Conservation (phyloP, 176 grass and related monocot genomes). For the Zea mays region DNA sequence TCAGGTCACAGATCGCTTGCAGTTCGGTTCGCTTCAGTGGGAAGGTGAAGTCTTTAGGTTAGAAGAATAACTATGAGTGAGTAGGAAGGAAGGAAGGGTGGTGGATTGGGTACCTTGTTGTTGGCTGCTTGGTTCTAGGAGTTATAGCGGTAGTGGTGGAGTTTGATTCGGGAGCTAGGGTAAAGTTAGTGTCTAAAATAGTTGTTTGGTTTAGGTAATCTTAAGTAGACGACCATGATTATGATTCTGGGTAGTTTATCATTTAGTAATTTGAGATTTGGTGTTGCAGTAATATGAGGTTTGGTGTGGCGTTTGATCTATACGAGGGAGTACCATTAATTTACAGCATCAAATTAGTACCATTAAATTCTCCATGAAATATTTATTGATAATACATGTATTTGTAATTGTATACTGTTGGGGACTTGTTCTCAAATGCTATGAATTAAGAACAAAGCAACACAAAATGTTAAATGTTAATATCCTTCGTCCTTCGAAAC, state of each 20-base stretch:
- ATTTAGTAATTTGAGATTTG: slow-evolving; percentile 25
- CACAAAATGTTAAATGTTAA: too few species aligned
- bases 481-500: too few species aligned
- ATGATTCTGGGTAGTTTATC: background rate
- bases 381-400: too few species aligned
- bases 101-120: background rate
- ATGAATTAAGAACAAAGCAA: too few species aligned
- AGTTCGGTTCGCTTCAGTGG: slow-evolving; percentile 19
- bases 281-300: background rate
- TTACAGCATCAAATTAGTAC: too few species aligned
- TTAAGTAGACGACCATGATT: background rate
- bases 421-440: too few species aligned
- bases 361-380: too few species aligned
- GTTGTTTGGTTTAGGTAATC: slow-evolving; percentile 11
- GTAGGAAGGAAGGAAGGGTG: background rate
- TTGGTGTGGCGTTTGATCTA: too few species aligned
- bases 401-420: too few species aligned
- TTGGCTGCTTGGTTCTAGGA: background rate
- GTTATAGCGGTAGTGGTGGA: background rate
- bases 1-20: background rate
- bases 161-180: slow-evolving; percentile 1
- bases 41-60: slow-evolving; percentile 2
- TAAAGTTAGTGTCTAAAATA: background rate
- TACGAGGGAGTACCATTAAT: too few species aligned
- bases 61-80: slow-evolving; percentile 15